Conservation (phyloP, 2,329 filamentous ascomycete genomes). For the Lachnellula cervina region DNA sequence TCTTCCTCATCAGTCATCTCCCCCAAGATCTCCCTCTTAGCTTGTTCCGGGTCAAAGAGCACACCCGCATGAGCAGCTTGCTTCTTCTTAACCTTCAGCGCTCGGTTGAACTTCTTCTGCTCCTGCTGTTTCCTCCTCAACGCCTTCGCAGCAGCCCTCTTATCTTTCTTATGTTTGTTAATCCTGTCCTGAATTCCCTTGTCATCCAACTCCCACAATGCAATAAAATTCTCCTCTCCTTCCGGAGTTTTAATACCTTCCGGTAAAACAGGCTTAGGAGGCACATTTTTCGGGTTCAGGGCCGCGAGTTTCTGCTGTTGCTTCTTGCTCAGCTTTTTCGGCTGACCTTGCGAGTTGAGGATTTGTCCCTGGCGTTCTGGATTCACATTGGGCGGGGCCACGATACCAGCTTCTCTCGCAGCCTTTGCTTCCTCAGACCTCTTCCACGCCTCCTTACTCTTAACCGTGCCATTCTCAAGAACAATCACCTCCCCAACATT, state of each 20-base stretch:
- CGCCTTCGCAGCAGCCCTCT: constrained; percentile 16
- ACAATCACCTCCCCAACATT: constrained; percentile 29
- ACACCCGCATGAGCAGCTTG: constrained; percentile 18
- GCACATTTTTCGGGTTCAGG: constrained; percentile 16
- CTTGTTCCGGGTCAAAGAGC: constrained; percentile 21
- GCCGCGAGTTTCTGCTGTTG: constrained; percentile 17
- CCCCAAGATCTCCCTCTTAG: constrained; percentile 20
- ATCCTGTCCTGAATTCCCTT: constrained; percentile 26
- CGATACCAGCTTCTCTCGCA: constrained; percentile 7
- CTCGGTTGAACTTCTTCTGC: constrained; percentile 26
- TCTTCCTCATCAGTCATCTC: constrained; percentile 6
- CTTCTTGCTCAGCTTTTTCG: constrained; percentile 16
- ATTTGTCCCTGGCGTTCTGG: constrained; percentile 1
- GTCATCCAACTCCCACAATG: constrained; percentile 32
- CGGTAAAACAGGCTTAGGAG: constrained; percentile 27
- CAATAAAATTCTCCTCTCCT: constrained; percentile 31
- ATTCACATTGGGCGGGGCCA: constrained; percentile 6
- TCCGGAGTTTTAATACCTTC: constrained; percentile 25
- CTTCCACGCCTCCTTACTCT: constrained; percentile 20
- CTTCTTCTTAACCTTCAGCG: constrained; percentile 25
- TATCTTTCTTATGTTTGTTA: constrained; percentile 17
- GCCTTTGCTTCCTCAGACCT: constrained; percentile 9
- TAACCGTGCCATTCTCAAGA: constrained; percentile 28
- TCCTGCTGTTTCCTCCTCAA: constrained; percentile 20
- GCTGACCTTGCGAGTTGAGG: neutral